A percentile compares a stretch with the other conserved stretches of the same genome.
These are phyloP conservation scores for Rhodocollybia butyracea DNA, from an alignment of 768 basidiomycete genomes.

Conservation along the genomic window DNA sequence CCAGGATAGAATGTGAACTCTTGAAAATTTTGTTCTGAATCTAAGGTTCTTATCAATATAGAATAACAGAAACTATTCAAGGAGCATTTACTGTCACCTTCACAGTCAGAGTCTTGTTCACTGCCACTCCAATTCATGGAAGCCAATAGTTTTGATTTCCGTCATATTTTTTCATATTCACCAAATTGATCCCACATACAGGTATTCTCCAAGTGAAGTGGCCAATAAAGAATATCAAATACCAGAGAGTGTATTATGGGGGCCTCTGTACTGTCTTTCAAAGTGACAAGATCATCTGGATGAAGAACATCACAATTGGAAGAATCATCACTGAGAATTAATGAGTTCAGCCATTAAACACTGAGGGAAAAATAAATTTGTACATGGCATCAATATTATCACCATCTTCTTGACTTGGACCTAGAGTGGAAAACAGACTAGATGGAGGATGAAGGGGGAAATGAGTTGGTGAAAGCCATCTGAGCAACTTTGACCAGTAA, in stretches of 20 bases:
- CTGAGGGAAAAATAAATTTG: not conserved
- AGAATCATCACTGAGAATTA: not conserved
- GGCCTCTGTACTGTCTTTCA: not conserved
- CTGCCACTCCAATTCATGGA: not conserved
- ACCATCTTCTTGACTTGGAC: no score
- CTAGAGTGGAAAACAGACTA: constrained; percentile 16
- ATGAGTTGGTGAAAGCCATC: constrained; percentile 11
- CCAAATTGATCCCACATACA: not conserved
- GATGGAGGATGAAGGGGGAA: no score
- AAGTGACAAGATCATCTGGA: not conserved
- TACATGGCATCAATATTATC: not conserved
- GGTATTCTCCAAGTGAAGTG: not conserved
- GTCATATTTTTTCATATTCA: not conserved
- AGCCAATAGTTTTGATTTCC: not conserved
- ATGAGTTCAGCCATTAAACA: not conserved
- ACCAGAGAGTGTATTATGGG: not conserved
- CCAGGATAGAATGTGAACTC: no score
- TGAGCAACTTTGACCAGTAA: not conserved
- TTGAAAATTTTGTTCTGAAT: constrained; percentile 6
- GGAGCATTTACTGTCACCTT: no score
- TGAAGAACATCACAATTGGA: not conserved
- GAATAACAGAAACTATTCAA: no score
- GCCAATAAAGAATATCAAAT: not conserved
- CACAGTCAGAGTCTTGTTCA: not conserved
- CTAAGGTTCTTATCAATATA: no score